Evolutionary conservation across 257 asterid genomes (phyloP).

Genomic region (Catharanthus roseus): DNA sequence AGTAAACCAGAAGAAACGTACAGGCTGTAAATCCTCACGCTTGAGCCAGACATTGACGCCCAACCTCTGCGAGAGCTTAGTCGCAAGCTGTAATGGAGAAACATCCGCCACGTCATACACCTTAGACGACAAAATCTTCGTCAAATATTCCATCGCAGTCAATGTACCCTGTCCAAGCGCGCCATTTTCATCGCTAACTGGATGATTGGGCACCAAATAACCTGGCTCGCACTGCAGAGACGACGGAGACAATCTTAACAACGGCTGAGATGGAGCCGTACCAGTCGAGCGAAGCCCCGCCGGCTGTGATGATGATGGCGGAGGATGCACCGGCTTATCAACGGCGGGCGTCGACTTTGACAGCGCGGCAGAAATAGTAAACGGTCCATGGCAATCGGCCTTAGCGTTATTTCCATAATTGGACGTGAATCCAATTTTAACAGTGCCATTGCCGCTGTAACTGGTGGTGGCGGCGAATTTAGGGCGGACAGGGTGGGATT

Average conservation of each 20-base stretch:
- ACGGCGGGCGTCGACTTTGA: constrained; percentile 31
- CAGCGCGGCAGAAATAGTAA: constrained; percentile 28
- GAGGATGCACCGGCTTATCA: constrained; percentile 18
- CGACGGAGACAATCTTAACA: constrained; percentile 38
- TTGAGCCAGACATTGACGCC: constrained; percentile 84
- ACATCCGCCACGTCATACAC: constrained; percentile 90
- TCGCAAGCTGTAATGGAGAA: constrained; percentile 75
- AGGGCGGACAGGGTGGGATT: constrained; percentile 25
- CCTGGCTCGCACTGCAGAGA: constrained; percentile 74
- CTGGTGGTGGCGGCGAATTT: constrained; percentile 24
- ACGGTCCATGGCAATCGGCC: background rate
- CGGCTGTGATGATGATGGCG: constrained; percentile 5
- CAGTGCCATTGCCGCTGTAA: constrained; percentile 20
- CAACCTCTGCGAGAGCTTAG: constrained; percentile 61
- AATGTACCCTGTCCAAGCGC: constrained; percentile 23
- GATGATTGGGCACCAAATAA: constrained; percentile 39
- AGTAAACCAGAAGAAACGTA: constrained; percentile 23
- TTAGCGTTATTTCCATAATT: background rate
- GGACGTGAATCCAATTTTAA: constrained; percentile 16
- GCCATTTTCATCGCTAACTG: constrained; percentile 16
- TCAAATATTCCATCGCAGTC: constrained; percentile 72
- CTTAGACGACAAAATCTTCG: constrained; percentile 72
- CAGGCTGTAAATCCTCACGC: constrained; percentile 91
- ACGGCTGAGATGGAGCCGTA: constrained; percentile 26
- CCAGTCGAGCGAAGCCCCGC: background rate